Percentiles rank a stretch among this genome's conserved stretches.
Evolutionary conservation across 1,284 basidiomycete genomes (phyloP).

Genomic region (Cerrena zonata): DNA sequence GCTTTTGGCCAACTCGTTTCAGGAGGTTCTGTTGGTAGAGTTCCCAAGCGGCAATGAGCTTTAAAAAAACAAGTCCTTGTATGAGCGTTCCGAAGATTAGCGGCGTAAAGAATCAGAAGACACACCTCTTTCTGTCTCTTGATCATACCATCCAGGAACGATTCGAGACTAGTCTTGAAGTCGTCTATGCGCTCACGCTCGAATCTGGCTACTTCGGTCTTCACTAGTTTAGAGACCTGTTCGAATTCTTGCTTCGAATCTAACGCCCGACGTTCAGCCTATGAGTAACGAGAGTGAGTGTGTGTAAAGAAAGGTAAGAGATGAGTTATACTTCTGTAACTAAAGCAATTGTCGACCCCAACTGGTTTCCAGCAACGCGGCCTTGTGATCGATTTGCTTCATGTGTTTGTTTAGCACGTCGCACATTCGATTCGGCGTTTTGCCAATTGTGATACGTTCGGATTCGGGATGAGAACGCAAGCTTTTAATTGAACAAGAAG

Average conservation of each 20-base stretch:
- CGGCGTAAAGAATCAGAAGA: neutral
- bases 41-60: conserved; percentile 72
- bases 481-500: conserved; percentile 34
- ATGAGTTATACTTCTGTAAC: conserved; percentile 64
- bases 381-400: conserved; percentile 78
- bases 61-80: neutral
- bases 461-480: conserved; percentile 82
- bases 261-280: conserved; percentile 79
- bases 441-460: conserved; percentile 81
- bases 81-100: neutral
- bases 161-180: conserved; percentile 73
- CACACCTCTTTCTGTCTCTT: conserved; percentile 71
- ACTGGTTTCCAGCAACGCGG: conserved; percentile 57
- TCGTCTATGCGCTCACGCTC: conserved; percentile 90
- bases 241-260: conserved; percentile 87
- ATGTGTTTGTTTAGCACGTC: conserved; percentile 67
- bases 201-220: conserved; percentile 87
- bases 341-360: conserved; percentile 64
- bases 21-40: conserved; percentile 64
- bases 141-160: conserved; percentile 80
- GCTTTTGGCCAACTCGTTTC: conserved; percentile 30
- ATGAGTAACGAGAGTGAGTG: conserved; percentile 6
- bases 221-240: conserved; percentile 79
- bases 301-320: conserved; percentile 3
- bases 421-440: conserved; percentile 68